Evolutionary conservation across 805 yeast species (phyloP).

Genomic region (Candida nitratophila): DNA sequence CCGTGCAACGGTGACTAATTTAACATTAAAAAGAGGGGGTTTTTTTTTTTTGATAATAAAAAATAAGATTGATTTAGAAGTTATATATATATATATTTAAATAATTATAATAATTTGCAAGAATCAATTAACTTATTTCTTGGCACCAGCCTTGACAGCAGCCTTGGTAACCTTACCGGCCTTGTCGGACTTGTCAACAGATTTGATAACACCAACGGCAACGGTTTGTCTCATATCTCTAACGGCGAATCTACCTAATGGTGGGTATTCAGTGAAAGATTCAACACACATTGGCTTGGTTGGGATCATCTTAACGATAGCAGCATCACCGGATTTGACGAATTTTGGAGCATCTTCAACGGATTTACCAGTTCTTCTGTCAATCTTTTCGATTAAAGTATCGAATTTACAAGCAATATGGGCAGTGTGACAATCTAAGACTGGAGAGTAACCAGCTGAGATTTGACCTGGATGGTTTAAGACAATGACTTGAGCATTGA

Average conservation of each 20-base stretch:
- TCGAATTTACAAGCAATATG: conserved; percentile 89
- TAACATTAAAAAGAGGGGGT: too few species aligned
- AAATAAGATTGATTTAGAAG: too few species aligned
- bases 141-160: conserved; percentile 68
- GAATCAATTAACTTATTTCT: conserved; percentile 43
- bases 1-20: too few species aligned
- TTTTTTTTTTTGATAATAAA: too few species aligned
- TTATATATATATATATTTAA: background rate
- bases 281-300: conserved; percentile 93
- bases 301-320: conserved; percentile 84
- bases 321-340: conserved; percentile 95
- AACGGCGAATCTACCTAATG: conserved; percentile 96
- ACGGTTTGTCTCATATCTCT: conserved; percentile 99
- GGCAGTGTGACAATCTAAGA: conserved; percentile 87
- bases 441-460: conserved; percentile 88
- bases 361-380: conserved; percentile 90
- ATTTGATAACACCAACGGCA: conserved; percentile 98
- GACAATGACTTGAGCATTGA: conserved; percentile 76
- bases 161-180: conserved; percentile 97
- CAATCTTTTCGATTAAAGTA: conserved; percentile 66
- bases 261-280: conserved; percentile 91
- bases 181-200: conserved; percentile 74
- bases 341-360: conserved; percentile 86
- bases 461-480: conserved; percentile 92
- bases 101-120: background rate